Base-by-base conservation (phyloP, 2,329 filamentous ascomycete genomes). In the Trichoderma polysporum region DNA sequence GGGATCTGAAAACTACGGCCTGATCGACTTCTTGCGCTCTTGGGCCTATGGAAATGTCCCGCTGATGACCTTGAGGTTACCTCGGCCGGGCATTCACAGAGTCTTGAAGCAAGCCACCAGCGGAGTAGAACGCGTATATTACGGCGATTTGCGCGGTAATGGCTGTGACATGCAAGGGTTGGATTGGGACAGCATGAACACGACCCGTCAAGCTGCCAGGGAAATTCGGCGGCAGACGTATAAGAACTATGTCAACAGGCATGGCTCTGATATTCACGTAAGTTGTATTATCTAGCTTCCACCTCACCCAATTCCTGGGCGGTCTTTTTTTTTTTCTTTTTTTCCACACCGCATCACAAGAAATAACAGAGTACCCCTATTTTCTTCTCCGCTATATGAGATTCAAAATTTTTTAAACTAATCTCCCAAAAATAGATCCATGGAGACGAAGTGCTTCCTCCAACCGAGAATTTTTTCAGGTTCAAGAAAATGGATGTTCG, bases 131-230 rank as follows among this genome's bases (percentile, higher is more conserved):
- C 69, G 74, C 52, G 71, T 80, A 35, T 68, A 74, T 2, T 83
- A 82, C 68, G 72, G 74, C 6, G 81, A 89, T 61, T 79, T 90
- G 7, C 73, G 78, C n/a, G 87, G 86, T 1, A 85, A 89, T 56
- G 63, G 71, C 54, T 86, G 78, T 66, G 88, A 90, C 71, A 74
- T 88, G 27, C 88, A 90, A 71, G 85, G 87, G 59, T 79, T 90
- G 39, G 76, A 88, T 72, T 90, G 88, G 88, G 70, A 74, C 2
- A 75, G 79, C 13, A 76, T 89, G 69, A 83, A 83, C 2, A 83
- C 87, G 2, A 81, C 81, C 12, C 82, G 86, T 65, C 71, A 71
- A 27, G 75, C 80, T 27, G 87, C 86, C 3, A 80, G 85, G 27
- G 74, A 79, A 53, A 79, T 79, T 63, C 82, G 87, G 22, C 70